Evolutionary conservation across 352 stramenopile species (phyloP), one percentile per base, ranked within the genome.

Genomic region (Globisporangium camurandrum): DNA sequence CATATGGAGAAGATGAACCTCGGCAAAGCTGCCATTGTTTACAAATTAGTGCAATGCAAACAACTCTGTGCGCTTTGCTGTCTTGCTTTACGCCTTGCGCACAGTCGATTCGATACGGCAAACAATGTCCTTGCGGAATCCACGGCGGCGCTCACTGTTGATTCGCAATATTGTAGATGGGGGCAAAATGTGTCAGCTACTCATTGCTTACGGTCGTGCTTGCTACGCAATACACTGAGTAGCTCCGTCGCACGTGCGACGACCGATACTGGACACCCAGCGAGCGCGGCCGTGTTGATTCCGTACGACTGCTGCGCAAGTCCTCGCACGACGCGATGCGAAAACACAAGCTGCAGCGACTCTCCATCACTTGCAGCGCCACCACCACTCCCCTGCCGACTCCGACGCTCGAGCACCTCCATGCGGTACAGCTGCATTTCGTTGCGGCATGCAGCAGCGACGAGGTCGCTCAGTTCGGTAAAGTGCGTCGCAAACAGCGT

Each of bases 401-500:
- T 27, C 23, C 27, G 38, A 16, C 71, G 61, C 47, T 76, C 63
- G 8, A 90, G 56, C 7, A 86, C 71, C 55, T 88, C 71, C 74
- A 89, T 88, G 4, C 76, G 75, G 64, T 86, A 71, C 2, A 78
- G 60, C 51, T 77, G 72, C 24, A 88, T 51, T 17, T 76, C 53
- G 3, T 53, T 37, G 10, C 61, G 47, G 27, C 50, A 75, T n/a
- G 62, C 55, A 8, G 54, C 41, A 0, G 57, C 62, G 1, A 87
- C 56, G 11, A 91, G 46, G 2, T 49, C 46, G 27, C 46, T 68
- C 4, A 95, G 65, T 24, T 66, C 71, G 8, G 84, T 91, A 39
- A 93, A 94, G 57, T 95, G 85, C 16, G 85, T 93, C 8, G 85
- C 84, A 55, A 94, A 95, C 7, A 95, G 38, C 4, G 72, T 75